phyloP scores from a whole-genome alignment of 176 grass and related monocot species.

The Rhynchospora pubera region DNA sequence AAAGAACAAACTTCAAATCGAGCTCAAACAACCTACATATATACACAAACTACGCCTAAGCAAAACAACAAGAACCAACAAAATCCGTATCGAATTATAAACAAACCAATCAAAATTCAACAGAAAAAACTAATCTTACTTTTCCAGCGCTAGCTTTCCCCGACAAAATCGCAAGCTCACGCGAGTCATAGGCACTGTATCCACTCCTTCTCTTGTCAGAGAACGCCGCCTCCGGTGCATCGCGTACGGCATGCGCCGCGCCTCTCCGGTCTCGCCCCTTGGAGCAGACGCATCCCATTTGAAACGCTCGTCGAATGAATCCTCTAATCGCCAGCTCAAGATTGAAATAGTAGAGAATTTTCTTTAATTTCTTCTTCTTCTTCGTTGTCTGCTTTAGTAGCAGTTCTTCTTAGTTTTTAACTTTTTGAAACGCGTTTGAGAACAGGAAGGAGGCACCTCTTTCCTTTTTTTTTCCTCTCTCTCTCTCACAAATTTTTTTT shows the following conservation, averaged over 20 bases:
- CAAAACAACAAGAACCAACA: background rate
- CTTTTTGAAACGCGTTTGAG: conserved; percentile 9
- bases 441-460: background rate
- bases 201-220: conserved; percentile 14
- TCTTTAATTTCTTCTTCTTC: background rate
- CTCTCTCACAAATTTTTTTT: background rate
- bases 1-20: background rate
- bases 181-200: conserved; percentile 39
- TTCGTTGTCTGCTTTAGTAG: background rate
- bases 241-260: background rate
- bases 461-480: background rate
- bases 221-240: conserved; percentile 6
- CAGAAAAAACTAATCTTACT: conserved; percentile 21
- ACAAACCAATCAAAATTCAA: background rate
- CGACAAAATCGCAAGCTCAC: conserved; percentile 53
- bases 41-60: background rate
- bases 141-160: conserved; percentile 42
- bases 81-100: background rate
- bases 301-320: background rate
- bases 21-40: background rate
- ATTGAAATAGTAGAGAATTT: background rate
- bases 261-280: background rate
- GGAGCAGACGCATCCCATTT: conserved; percentile 71
- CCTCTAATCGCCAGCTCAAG: conserved; percentile 11
- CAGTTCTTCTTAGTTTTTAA: background rate